Evolutionary conservation across 2,329 filamentous ascomycete genomes (phyloP), one percentile per base, ranked within the genome.

Genomic region (Phaeophleospora eucalypticola): DNA sequence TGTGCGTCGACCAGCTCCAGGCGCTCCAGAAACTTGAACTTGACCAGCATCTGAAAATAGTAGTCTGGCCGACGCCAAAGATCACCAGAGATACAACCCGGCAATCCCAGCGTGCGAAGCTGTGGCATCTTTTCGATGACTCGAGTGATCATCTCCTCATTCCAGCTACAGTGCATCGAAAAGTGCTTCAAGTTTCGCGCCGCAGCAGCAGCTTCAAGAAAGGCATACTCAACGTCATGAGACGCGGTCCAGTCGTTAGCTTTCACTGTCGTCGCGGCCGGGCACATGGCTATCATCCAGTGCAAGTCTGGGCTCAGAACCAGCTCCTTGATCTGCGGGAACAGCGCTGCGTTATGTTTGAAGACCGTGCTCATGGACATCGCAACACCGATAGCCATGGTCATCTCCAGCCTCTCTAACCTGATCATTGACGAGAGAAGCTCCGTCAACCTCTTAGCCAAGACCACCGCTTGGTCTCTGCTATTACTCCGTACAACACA

Each of bases 281-380:
- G 40, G 27, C 45, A 48, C 10, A 12, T 39, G 1, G 40, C 32
- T 3, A 48, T 36, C 7, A 48, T 41, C 45, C 40, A 48, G 9
- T 39, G 32, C 39, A 48, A 36, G 15, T 37, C 7, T 2, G 40
- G 40, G 9, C 17, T 38, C 10, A 43, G 4, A 10, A 32, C 21
- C 35, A 43, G 10, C 24, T 43, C 41, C n/a, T 24, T 38, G n/a
- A 48, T 38, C 15, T 36, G 12, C 1, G 34, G 21, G 8, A 48
- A 12, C 14, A 10, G 18, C 3, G 24, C n/a, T 3, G 16, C n/a
- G 4, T 2, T n/a, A 4, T 38, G 15, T 16, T 34, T 40, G 14
- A 10, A 24, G 15, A n/a, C 33, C 12, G 17, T 33, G 4, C 15
- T 8, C 14, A 12, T 15, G 16, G 33, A 33, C 12, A 9, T 20